phyloP scores from a whole-genome alignment of 2,329 filamentous ascomycete species.

The Colletotrichum sp. region DNA sequence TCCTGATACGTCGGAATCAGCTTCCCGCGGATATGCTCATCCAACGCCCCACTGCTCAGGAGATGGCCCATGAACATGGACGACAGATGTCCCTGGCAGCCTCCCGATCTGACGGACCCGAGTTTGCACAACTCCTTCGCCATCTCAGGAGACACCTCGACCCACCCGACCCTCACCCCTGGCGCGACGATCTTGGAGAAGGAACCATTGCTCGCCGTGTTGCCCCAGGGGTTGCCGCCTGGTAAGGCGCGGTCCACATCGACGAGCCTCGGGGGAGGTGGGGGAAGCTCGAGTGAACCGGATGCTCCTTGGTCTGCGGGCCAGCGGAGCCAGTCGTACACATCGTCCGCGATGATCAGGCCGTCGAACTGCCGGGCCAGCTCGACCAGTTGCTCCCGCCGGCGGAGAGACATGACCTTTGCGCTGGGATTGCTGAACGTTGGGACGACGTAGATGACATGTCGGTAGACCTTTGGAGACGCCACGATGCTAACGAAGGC shows the following conservation, averaged over 20 bases:
- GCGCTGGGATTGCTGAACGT: slow-evolving; percentile 89
- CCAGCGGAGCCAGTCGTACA: background rate
- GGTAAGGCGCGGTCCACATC: background rate
- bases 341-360: background rate
- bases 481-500: background rate
- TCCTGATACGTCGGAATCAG: background rate
- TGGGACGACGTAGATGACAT: slow-evolving; percentile 87
- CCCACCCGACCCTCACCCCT: slow-evolving; percentile 84
- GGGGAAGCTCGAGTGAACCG: background rate
- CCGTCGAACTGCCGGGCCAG: slow-evolving; percentile 80
- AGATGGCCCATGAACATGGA: background rate
- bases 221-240: slow-evolving; percentile 65
- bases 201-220: slow-evolving; percentile 82
- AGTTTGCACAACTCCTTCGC: slow-evolving; percentile 56
- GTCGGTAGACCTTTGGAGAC: slow-evolving; percentile 73
- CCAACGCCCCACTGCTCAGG: background rate
- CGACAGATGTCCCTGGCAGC: background rate
- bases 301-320: background rate
- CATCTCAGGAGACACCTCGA: slow-evolving; percentile 68
- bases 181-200: slow-evolving; percentile 88
- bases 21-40: background rate
- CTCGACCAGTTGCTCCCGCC: slow-evolving; percentile 70
- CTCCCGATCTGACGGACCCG: slow-evolving; percentile 52
- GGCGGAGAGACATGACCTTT: slow-evolving; percentile 74
- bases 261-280: background rate